A percentile compares a stretch with the other conserved stretches of the same genome.
These are phyloP conservation scores for Suillus plorans DNA, from an alignment of 768 basidiomycete species.

Conservation along the genomic window DNA sequence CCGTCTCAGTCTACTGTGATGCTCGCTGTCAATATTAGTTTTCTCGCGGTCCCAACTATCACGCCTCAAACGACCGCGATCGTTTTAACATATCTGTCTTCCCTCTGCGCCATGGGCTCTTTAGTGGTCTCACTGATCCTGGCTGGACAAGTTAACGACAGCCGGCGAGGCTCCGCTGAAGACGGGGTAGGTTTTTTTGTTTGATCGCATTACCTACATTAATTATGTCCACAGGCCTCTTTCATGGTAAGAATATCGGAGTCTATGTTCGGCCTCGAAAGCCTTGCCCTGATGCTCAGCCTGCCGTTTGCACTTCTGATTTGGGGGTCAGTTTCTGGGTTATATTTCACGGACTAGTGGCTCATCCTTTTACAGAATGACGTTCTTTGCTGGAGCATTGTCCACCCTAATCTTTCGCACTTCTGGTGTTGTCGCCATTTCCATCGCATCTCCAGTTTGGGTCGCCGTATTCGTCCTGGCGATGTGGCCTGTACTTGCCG, in stretches of 20 bases:
- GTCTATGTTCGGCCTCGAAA: slow-evolving; percentile 22
- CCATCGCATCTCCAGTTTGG: slow-evolving; percentile 3
- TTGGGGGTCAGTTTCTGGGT: slow-evolving; percentile 25
- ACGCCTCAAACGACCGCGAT: slow-evolving; percentile 14
- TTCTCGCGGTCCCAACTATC: slow-evolving; percentile 48
- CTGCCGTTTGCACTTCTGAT: slow-evolving; percentile 33
- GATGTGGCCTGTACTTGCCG: slow-evolving; percentile 6
- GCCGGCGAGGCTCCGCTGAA: slow-evolving; percentile 17
- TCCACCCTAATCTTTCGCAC: slow-evolving; percentile 5
- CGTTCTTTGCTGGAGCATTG: slow-evolving; percentile 7
- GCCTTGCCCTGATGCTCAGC: slow-evolving; percentile 32
- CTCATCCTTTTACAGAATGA: slow-evolving; percentile 4
- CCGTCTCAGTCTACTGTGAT: slow-evolving; percentile 46
- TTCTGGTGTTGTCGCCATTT: not conserved
- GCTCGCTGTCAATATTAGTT: slow-evolving; percentile 52
- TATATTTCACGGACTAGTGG: not conserved
- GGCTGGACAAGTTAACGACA: slow-evolving; percentile 35
- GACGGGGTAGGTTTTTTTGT: slow-evolving; percentile 29
- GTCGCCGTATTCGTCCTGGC: not conserved
- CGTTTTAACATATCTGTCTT: slow-evolving; percentile 37
- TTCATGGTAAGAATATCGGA: slow-evolving; percentile 22
- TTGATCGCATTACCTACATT: not conserved
- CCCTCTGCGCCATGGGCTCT: slow-evolving; percentile 34
- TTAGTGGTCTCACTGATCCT: slow-evolving; percentile 37
- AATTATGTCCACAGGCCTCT: slow-evolving; percentile 18